Base-by-base conservation (phyloP, 225 moss, liverwort and hornwort species). In the Pseudisothecium myosuroides region DNA sequence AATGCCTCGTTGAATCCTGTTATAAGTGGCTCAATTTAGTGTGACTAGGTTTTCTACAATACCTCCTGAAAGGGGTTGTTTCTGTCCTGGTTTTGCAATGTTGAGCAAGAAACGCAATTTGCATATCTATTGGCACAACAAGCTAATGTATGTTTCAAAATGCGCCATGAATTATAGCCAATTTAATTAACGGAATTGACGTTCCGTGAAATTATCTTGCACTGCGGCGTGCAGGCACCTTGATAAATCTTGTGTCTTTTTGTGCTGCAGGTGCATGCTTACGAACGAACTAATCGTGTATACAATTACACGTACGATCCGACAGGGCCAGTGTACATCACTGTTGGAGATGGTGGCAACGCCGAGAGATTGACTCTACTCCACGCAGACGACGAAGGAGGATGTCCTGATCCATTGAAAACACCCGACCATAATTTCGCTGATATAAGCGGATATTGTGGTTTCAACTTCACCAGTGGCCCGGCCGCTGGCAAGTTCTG, bases 321-420 rank as follows among this genome's bases (percentile, higher is more conserved):
- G 6, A 91, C 93, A 80, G 98, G 91, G 6, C 96, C 96, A 61
- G 92, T 98, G 7, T 94, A 95, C 74, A 95, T 98, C 61, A 93
- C 93, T 64, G 91, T 96, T 78, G 98, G 98, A 59, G 98, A 98
- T 77, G 98, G 98, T 37, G 98, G 98, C 81, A 98, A 98, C 55
- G 96, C 92, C 6, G 98, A 98, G 87, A 96, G 93, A 77, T 78
- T 95, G 89, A 64, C 96, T 72, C 72, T 95, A 2, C 66, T 86
- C 72, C 97, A 96, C 52, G 96, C 98, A 12, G 98, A 96, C 55
- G 95, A 95, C 1, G 87, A 91, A 49, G 90, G 90, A 2, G 87
- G 67, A 11, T 98, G 98, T 87, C 96, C 95, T 18, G 71, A 89
- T 52, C 91, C 94, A 6, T n/a, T 71, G 68, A 83, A 49, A 43